Percentiles rank a stretch among this genome's conserved stretches.
These are phyloP conservation scores for Mycena rosella DNA, from an alignment of 768 basidiomycete species.

Conservation along the genomic window DNA sequence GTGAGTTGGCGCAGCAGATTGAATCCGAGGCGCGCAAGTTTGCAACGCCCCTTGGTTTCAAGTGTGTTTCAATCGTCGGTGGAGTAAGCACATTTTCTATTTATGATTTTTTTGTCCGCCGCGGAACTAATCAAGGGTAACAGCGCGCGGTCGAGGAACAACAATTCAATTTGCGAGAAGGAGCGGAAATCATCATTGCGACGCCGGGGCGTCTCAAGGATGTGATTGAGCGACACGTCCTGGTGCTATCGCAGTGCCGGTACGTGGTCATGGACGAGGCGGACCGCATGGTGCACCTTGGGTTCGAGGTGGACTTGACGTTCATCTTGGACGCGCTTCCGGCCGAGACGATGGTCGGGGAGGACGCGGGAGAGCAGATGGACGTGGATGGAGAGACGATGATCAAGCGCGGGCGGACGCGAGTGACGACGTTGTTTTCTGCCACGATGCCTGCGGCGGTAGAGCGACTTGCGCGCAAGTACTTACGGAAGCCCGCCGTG, in stretches of 20 bases:
- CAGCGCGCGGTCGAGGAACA: slow-evolving; percentile 96
- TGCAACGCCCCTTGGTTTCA: slow-evolving; percentile 89
- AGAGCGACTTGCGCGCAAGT: slow-evolving; percentile 94
- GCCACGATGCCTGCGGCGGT: slow-evolving; percentile 99
- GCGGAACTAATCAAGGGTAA: slow-evolving; percentile 22
- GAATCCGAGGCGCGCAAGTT: slow-evolving; percentile 95
- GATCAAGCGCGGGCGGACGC: slow-evolving; percentile 80
- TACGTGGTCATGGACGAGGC: slow-evolving; percentile 99
- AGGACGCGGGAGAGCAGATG: slow-evolving; percentile 81
- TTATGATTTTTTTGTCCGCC: slow-evolving; percentile 6
- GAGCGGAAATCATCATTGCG: slow-evolving; percentile 98
- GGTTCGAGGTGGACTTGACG: slow-evolving; percentile 94
- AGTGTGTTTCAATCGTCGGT: slow-evolving; percentile 98
- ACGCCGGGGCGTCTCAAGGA: slow-evolving; percentile 99
- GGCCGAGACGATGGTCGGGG: slow-evolving; percentile 88
- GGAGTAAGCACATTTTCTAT: slow-evolving; percentile 69
- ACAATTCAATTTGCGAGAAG: slow-evolving; percentile 97
- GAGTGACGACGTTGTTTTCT: slow-evolving; percentile 97
- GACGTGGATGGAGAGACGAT: slow-evolving; percentile 80
- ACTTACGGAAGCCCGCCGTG: slow-evolving; percentile 90
- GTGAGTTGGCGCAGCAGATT: slow-evolving; percentile 98
- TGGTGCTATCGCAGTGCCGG: slow-evolving; percentile 96
- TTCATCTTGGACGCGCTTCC: slow-evolving; percentile 96
- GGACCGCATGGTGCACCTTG: slow-evolving; percentile 98
- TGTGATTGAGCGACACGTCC: slow-evolving; percentile 94